These are phyloP conservation scores for Secale cereale DNA, from an alignment of 176 grass and related monocot genomes.

Conservation along the genomic window DNA sequence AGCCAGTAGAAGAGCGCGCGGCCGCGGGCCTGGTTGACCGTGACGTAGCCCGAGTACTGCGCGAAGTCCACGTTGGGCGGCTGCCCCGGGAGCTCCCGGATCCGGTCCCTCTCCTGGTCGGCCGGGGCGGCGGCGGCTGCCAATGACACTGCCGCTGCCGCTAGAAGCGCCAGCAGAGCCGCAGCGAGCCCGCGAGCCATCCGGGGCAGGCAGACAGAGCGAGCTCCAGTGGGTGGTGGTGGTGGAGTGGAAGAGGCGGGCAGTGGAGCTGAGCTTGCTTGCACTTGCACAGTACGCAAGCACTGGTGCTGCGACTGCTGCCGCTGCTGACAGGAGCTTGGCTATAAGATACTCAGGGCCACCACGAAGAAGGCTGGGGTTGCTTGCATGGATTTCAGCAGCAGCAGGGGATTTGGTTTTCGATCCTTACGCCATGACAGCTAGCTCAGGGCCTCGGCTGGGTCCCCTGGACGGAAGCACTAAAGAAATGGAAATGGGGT, in stretches of 20 bases:
- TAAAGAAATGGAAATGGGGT: constrained; percentile 9
- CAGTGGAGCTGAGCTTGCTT: constrained; percentile 1
- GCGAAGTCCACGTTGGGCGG: constrained; percentile 57
- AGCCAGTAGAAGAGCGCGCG: constrained; percentile 99
- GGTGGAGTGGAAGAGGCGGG: background rate
- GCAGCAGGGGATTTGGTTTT: constrained; percentile 8
- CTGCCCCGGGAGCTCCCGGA: constrained; percentile 73
- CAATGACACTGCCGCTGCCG: background rate
- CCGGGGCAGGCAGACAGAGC: background rate
- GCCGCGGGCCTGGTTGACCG: constrained; percentile 54
- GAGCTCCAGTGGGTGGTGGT: constrained; percentile 19
- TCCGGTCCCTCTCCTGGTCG: constrained; percentile 74
- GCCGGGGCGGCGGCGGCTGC: background rate
- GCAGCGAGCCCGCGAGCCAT: constrained; percentile 2
- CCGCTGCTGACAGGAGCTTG: background rate
- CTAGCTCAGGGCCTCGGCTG: background rate
- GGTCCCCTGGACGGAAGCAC: background rate
- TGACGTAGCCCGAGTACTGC: constrained; percentile 93
- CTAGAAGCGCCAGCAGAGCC: constrained; percentile 19
- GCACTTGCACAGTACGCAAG: constrained; percentile 31
- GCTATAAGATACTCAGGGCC: background rate
- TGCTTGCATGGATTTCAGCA: constrained; percentile 45
- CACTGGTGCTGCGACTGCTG: background rate
- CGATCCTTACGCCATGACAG: constrained; percentile 37
- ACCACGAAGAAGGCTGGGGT: background rate